phyloP scores from a whole-genome alignment of 1,284 basidiomycete genomes.

The Boletus sp. region DNA sequence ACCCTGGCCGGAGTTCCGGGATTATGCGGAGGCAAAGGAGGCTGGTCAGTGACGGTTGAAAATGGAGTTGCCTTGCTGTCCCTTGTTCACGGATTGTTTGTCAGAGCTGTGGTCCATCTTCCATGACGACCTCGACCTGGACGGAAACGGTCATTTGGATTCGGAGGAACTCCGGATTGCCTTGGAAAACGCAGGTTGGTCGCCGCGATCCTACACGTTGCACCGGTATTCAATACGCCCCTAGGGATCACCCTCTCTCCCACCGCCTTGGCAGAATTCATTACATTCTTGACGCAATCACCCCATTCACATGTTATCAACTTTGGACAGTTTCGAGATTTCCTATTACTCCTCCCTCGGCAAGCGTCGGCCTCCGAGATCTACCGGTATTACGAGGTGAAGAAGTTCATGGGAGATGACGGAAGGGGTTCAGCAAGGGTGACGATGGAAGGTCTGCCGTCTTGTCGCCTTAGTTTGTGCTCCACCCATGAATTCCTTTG shows the following conservation, averaged over 20 bases:
- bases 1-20: conserved; percentile 76
- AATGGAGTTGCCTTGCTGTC: conserved; percentile 17
- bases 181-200: conserved; percentile 68
- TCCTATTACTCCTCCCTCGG: conserved; percentile 81
- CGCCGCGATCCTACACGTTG: conserved; percentile 16
- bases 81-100: conserved; percentile 25
- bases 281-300: conserved; percentile 70
- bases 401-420: conserved; percentile 70
- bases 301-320: conserved; percentile 66
- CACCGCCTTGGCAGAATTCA: conserved; percentile 71
- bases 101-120: conserved; percentile 86
- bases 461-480: conserved; percentile 16
- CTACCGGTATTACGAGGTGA: conserved; percentile 80
- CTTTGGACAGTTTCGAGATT: conserved; percentile 88
- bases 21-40: conserved; percentile 76
- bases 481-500: conserved; percentile 25
- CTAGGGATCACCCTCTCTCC: conserved; percentile 69
- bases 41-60: conserved; percentile 48
- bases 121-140: conserved; percentile 82
- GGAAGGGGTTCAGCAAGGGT: conserved; percentile 74
- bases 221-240: conserved; percentile 15
- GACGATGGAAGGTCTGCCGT: conserved; percentile 78
- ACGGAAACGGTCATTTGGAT: conserved; percentile 80
- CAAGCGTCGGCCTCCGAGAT: conserved; percentile 81
- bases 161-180: conserved; percentile 67